Conservation (phyloP, 1,139 yeast genomes). For the Kodamaea arcana region DNA sequence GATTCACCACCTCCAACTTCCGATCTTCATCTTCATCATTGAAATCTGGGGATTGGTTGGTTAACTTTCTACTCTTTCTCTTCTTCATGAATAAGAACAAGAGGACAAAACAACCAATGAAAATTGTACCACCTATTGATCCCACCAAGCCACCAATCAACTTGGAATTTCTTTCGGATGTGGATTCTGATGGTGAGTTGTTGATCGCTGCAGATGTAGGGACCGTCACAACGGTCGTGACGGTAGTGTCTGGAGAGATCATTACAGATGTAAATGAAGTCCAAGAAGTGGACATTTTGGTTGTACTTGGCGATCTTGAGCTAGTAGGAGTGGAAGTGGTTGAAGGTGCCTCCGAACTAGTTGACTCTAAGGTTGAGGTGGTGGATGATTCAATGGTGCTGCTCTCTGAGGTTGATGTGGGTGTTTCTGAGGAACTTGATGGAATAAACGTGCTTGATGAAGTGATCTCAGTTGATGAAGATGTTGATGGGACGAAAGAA, state of each 20-base stretch:
- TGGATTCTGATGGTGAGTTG: constrained; percentile 10
- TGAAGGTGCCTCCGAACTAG: constrained; percentile 7
- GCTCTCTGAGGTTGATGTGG: constrained; percentile 6
- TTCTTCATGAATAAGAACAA: constrained; percentile 35
- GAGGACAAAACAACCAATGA: constrained; percentile 36
- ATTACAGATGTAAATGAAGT: constrained; percentile 24
- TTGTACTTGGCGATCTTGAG: constrained; percentile 6
- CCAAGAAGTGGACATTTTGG: constrained; percentile 7
- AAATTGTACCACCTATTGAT: constrained; percentile 44
- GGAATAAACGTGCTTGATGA: constrained; percentile 1
- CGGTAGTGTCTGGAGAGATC: constrained; percentile 33
- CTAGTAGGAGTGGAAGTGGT: constrained; percentile 10
- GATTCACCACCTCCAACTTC: constrained; percentile 6
- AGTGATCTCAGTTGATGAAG: constrained; percentile 1
- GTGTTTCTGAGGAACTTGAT: background rate
- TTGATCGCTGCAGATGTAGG: constrained; percentile 24
- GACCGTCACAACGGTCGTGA: constrained; percentile 39
- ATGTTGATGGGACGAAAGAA: constrained; percentile 1
- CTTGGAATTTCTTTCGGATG: constrained; percentile 29
- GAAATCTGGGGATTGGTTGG: constrained; percentile 46
- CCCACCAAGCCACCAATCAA: constrained; percentile 48
- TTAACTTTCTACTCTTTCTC: constrained; percentile 25
- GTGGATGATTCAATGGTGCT: constrained; percentile 3
- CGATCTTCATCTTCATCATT: constrained; percentile 22
- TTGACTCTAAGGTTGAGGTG: constrained; percentile 5